Base-by-base conservation (phyloP, 305 asterid species). In the Plantago lanceolata region DNA sequence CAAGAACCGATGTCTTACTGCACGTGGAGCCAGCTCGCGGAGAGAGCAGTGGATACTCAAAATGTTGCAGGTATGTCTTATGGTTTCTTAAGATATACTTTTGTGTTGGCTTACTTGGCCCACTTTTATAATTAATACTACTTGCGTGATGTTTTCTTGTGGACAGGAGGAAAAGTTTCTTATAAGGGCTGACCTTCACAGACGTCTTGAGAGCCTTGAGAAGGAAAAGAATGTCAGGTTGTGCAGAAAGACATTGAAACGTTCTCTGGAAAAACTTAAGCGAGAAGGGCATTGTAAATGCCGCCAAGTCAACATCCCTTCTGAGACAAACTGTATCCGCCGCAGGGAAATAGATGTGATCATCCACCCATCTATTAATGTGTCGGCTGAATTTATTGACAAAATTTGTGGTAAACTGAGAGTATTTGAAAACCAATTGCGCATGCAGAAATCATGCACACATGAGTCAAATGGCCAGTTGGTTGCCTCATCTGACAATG, bases 161-260 rank as follows among this genome's bases (percentile, higher is more conserved):
- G 84, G 35, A 60, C 83, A 93, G 97, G 97, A 84, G 77, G 96
- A 93, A 90, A 82, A 86, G 85, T 71, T 90, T 82, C 85, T 93
- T 49, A 68, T 87, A 71, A 90, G 73, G 68, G 81, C 95, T 57
- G 97, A 93, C 71, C 84, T 93, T 69, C 91, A 84, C 69, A 84
- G 82, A 77, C 84, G 87, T 66, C 86, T 93, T 66, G 88, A 82
- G 75, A 76, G 76, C 66, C 81, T 84, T 71, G 95, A 82, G 81
- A 85, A 68, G 71, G 90, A 81, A 70, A 87, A 80, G 80, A 64
- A 63, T 26, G 71, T 88, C 59, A 11, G 9, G 68, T 84, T 86
- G 90, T 96, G 84, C 76, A 69, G 90, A 68, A 90, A 79, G 80
- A 93, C 97, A 66, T 72, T 90, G 68, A 78, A 76, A 44, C 97